Conservation (phyloP, 441 rosid genomes). For the Breynia disticha region DNA sequence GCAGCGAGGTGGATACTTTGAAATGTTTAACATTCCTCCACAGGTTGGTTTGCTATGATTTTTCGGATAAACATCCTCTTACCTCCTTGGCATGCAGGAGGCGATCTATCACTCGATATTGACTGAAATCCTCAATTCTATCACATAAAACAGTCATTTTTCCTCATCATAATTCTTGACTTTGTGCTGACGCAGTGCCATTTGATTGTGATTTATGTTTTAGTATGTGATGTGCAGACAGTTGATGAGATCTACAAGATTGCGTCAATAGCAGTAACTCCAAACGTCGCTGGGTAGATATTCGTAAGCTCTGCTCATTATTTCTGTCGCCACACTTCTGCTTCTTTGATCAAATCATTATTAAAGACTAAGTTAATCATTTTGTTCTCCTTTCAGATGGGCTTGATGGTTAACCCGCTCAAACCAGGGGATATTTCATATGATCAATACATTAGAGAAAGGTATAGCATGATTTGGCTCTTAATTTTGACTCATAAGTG, state of each 20-base stretch:
- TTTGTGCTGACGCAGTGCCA: background rate
- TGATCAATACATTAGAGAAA: conserved; percentile 65
- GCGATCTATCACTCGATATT: background rate
- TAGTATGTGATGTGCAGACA: conserved; percentile 36
- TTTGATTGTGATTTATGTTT: background rate
- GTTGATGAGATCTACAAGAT: conserved; percentile 94
- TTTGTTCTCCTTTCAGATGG: conserved; percentile 52
- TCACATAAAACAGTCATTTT: background rate
- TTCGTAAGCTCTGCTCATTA: conserved; percentile 49
- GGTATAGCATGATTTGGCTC: conserved; percentile 31
- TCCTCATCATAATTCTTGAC: background rate
- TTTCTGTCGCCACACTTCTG: background rate
- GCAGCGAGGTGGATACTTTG: conserved; percentile 98
- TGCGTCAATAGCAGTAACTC: conserved; percentile 77
- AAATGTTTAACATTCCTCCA: conserved; percentile 93
- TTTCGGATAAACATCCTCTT: no score
- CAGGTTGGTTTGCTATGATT: conserved; percentile 33
- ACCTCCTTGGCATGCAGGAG: background rate
- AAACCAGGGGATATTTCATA: conserved; percentile 91
- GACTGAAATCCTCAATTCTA: background rate
- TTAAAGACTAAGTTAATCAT: conserved; percentile 1
- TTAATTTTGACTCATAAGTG: no score
- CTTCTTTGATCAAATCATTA: conserved; percentile 3
- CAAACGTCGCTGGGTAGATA: conserved; percentile 95
- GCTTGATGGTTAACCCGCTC: conserved; percentile 89